Base-by-base conservation (phyloP, 2,329 filamentous ascomycete species). In the Ambrosiella beaveri region DNA sequence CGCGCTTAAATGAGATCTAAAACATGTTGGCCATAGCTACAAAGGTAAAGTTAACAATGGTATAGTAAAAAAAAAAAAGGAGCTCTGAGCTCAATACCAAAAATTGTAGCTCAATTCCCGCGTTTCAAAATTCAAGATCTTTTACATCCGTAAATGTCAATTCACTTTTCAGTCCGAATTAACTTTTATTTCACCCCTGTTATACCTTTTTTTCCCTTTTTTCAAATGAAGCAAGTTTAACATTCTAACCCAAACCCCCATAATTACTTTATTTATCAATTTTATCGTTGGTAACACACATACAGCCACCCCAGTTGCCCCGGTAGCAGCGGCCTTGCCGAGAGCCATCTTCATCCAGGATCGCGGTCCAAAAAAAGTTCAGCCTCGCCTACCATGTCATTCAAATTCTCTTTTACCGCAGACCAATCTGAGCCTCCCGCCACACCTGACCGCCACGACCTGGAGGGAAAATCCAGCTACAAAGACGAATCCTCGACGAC, bases 401-500 rank as follows among this genome's bases (percentile, higher is more conserved):
- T 67, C 62, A 66, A 68, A 61, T 74, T 74, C 66, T 64, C 69
- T 58, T 8, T 12, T 15, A 70, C 74, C 53, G 68, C 71, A 60
- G 70, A 73, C 64, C 73, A 69, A 64, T 73, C 70, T 52, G 69
- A 69, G 59, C 63, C 66, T 57, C 76, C 76, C 1, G 73, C 75
- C 17, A 80, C 77, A 1, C 77, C 77, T 2, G 74, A 75, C 67
- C 65, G 58, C 67, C 67, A 38, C 66, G 66, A 63, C 37, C 65
- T 67, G 17, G 56, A 40, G 45, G 70, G 67, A 41, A 64, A 68
- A 47, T 73, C 72, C 45, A 67, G 67, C 41, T 71, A 72, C 44
- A 71, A 67, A 60, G 70, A 74, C 7, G 69, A 72, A 54, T 75
- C 76, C 6, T 75, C 76, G 41, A 79, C 75, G 1, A 80, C 77